Evolutionary conservation across 2,329 filamentous ascomycete species (phyloP), one percentile per base, ranked within the genome.

Genomic region (Alternaria sp.): DNA sequence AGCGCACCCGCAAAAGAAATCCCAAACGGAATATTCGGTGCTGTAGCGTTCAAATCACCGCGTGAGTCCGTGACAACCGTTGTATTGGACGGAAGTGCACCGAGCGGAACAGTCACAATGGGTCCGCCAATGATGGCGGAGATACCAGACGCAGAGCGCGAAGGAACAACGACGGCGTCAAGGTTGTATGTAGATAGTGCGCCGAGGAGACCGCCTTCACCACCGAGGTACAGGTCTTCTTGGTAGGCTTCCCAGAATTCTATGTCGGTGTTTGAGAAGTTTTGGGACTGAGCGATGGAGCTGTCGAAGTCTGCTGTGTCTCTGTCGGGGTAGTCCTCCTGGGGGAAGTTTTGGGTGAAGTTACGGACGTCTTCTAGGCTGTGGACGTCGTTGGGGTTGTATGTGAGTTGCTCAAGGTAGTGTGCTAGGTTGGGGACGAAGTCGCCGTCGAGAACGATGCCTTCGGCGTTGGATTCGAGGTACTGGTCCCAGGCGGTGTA

Each of bases 71-170:
- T 77, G 21, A 77, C 72, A 3, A 88, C 82, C 1, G 80, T 79
- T 6, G 83, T 84, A 28, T 84, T 83, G 0, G 77, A 67, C 0
- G 87, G 86, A 54, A 84, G 86, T 44, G 83, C 83, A 0, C 89
- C 89, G 60, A 92, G 77, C 0, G 89, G 90, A 0, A 92, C 86
- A 0, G 87, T 89, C 11, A 92, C 79, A 5, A 89, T 83, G 0
- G 90, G 90, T 0, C 84, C 82, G 1, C 89, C 89, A 1, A 89
- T 82, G 19, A 88, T 77, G 1, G 86, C 87, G 2, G 87, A 83
- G 5, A 87, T 81, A 2, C 79, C 75, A 0, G 83, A 78, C 0
- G 85, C 81, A 21, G 83, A 78, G 12, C 77, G 67, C 0, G 88
- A 87, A 0, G 89, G 90, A 5, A 91, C 66, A 1, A 91, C 82